These are phyloP conservation scores for Ceriops tagal DNA, from an alignment of 345 rosid genomes.

Conservation along the genomic window DNA sequence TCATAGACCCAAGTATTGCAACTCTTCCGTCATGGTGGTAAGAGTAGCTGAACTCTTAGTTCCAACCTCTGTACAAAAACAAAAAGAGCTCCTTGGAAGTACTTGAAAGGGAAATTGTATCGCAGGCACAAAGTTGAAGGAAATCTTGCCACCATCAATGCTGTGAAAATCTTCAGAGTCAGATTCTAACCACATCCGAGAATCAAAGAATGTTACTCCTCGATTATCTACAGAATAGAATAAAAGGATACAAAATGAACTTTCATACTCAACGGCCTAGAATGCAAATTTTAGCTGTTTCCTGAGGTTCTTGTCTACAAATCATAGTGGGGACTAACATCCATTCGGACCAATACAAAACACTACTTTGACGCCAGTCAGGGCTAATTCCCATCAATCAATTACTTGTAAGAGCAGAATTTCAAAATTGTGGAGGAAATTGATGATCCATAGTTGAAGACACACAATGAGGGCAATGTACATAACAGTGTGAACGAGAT, in stretches of 20 bases:
- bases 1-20: background rate
- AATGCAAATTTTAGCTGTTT: background rate
- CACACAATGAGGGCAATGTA: background rate
- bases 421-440: no score
- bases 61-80: no score
- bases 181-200: slow-evolving; percentile 57
- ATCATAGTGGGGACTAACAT: background rate
- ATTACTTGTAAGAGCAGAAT: no score
- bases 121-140: background rate
- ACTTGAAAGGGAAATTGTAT: background rate
- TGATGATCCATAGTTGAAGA: no score
- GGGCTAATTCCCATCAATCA: background rate
- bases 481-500: slow-evolving; percentile 7
- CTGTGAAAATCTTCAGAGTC: slow-evolving; percentile 64
- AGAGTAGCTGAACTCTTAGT: no score
- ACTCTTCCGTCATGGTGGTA: no score
- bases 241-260: no score
- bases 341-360: background rate
- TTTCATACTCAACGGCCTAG: background rate
- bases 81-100: background rate
- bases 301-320: background rate
- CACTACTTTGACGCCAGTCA: no score
- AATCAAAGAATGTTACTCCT: slow-evolving; percentile 51
- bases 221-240: slow-evolving; percentile 30
- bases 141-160: slow-evolving; percentile 47